A percentile compares a stretch with the other conserved stretches of the same genome.
Evolutionary conservation across 2,329 filamentous ascomycete genomes (phyloP).

Genomic region (Aureobasidium sp.): DNA sequence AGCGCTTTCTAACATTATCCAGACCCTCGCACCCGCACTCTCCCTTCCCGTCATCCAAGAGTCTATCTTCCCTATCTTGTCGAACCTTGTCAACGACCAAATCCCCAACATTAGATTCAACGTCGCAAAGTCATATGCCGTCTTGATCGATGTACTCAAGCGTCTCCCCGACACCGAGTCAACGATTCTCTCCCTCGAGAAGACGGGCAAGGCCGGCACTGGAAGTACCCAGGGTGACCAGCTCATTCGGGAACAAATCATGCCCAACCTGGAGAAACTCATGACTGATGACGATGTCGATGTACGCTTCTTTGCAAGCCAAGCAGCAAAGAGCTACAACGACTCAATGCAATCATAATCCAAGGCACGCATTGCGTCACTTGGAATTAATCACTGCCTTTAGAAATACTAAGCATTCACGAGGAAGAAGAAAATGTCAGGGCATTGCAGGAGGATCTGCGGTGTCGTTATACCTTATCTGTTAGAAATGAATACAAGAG

Average conservation of each 20-base stretch:
- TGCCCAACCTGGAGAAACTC: slow-evolving; percentile 88
- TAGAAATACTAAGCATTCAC: neutral
- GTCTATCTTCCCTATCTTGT: slow-evolving; percentile 91
- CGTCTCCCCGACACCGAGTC: slow-evolving; percentile 75
- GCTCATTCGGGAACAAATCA: slow-evolving; percentile 50
- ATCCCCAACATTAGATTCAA: slow-evolving; percentile 99
- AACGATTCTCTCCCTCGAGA: slow-evolving; percentile 78
- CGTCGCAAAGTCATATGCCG: slow-evolving; percentile 92
- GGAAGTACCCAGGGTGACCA: slow-evolving; percentile 27
- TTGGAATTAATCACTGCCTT: slow-evolving; percentile 1
- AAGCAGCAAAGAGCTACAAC: slow-evolving; percentile 57
- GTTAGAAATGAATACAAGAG: slow-evolving; percentile 16
- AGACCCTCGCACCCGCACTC: slow-evolving; percentile 92
- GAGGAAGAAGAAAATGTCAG: slow-evolving; percentile 6
- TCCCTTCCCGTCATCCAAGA: slow-evolving; percentile 88
- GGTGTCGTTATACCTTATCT: slow-evolving; percentile 13
- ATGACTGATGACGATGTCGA: slow-evolving; percentile 97
- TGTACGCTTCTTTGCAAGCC: slow-evolving; percentile 94
- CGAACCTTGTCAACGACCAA: slow-evolving; percentile 85
- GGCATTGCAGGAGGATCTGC: slow-evolving; percentile 6
- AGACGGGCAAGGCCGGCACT: slow-evolving; percentile 56
- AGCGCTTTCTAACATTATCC: slow-evolving; percentile 2
- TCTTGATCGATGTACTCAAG: slow-evolving; percentile 85
- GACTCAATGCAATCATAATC: slow-evolving; percentile 32
- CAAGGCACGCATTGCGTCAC: neutral